These are phyloP conservation scores for Xerocomellus amylosporus DNA, from an alignment of 768 basidiomycete species.

Conservation along the genomic window DNA sequence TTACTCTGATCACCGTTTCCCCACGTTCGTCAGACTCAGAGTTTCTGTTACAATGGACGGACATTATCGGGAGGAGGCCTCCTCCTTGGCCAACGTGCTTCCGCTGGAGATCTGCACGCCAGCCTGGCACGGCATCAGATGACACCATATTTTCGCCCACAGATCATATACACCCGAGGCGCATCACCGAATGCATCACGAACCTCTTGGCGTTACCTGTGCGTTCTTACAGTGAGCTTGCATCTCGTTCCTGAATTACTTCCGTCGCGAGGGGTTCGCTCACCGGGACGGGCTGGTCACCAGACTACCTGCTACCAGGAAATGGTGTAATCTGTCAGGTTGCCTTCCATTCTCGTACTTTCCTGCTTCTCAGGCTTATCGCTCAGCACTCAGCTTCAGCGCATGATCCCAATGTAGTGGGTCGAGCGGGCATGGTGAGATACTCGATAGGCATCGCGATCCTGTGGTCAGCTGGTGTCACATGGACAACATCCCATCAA, in stretches of 20 bases:
- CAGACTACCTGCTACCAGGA: too few species aligned
- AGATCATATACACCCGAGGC: background rate
- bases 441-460: background rate
- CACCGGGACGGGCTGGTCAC: too few species aligned
- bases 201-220: background rate
- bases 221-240: background rate
- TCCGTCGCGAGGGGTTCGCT: background rate
- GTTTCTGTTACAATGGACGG: background rate
- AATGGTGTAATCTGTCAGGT: background rate
- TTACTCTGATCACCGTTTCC: background rate
- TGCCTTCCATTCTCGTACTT: background rate
- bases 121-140: background rate
- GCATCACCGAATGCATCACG: background rate
- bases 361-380: background rate
- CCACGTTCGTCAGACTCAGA: background rate
- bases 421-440: background rate
- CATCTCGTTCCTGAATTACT: background rate
- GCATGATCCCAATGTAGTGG: background rate
- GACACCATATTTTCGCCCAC: background rate
- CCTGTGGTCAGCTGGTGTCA: background rate
- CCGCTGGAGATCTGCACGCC: background rate
- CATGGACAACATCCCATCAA: background rate
- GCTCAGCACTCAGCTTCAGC: background rate
- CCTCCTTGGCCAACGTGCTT: constrained; percentile 1
- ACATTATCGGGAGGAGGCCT: background rate